These are phyloP conservation scores for Rhizopus arrhizus DNA, from an alignment of 371 early-diverging fungal species.

Conservation along the genomic window DNA sequence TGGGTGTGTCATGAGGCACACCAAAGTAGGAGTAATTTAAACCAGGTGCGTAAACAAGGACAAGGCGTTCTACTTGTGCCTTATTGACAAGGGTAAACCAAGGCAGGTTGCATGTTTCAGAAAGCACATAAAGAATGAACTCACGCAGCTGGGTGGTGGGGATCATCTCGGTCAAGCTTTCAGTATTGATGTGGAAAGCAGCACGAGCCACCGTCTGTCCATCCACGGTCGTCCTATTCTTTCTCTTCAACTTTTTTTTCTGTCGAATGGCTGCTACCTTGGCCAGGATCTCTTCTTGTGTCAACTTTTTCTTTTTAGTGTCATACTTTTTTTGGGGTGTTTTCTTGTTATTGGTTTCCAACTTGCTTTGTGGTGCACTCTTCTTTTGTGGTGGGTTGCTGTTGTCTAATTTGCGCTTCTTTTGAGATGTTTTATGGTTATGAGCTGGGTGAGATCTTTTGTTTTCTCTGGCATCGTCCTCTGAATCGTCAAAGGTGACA, in stretches of 20 bases:
- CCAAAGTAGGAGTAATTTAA: conserved; percentile 41
- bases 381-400: conserved; percentile 12
- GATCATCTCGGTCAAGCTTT: conserved; percentile 18
- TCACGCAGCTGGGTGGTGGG: conserved; percentile 35
- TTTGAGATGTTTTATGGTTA: conserved; percentile 17
- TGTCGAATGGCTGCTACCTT: conserved; percentile 27
- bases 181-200: conserved; percentile 25
- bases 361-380: conserved; percentile 19
- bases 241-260: conserved; percentile 29
- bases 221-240: conserved; percentile 12
- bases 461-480: conserved; percentile 5
- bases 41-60: conserved; percentile 42
- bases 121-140: conserved; percentile 38
- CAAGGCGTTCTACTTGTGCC: conserved; percentile 28
- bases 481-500: conserved; percentile 40
- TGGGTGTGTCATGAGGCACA: conserved; percentile 9
- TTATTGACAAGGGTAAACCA: conserved; percentile 37
- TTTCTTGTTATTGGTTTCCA: conserved; percentile 4
- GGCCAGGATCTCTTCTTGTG: conserved; percentile 20
- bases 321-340: not conserved
- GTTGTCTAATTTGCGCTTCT: conserved; percentile 21
- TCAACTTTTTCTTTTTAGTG: not conserved
- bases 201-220: conserved; percentile 27
- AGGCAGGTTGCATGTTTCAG: conserved; percentile 30
- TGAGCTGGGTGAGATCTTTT: conserved; percentile 17